A percentile compares a stretch with the other conserved stretches of the same genome.
These are phyloP conservation scores for Pythium myriotylum DNA, from an alignment of 352 stramenopile genomes.

Conservation along the genomic window DNA sequence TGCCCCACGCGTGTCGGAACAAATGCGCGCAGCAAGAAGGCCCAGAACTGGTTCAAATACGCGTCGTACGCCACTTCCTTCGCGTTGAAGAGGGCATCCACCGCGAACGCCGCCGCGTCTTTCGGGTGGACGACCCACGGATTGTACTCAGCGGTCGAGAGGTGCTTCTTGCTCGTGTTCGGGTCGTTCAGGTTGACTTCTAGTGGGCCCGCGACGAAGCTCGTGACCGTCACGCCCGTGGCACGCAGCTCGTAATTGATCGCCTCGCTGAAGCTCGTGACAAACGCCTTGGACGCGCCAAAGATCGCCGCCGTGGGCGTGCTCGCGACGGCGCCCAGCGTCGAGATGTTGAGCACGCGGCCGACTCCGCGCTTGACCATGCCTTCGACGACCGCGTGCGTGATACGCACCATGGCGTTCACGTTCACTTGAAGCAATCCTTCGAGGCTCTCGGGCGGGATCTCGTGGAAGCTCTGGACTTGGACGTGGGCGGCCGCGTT, in stretches of 20 bases:
- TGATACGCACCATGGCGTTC: slow-evolving; percentile 52
- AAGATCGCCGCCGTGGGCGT: slow-evolving; percentile 79
- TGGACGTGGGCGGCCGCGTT: slow-evolving; percentile 73
- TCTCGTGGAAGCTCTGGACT: slow-evolving; percentile 45
- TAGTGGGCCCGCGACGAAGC: slow-evolving; percentile 66
- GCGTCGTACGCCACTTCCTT: slow-evolving; percentile 53
- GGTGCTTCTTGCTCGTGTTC: slow-evolving; percentile 37
- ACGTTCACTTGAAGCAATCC: slow-evolving; percentile 75
- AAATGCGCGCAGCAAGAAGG: slow-evolving; percentile 39
- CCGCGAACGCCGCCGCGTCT: slow-evolving; percentile 40
- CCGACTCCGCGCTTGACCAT: slow-evolving; percentile 70
- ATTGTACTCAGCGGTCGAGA: slow-evolving; percentile 47
- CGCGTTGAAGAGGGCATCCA: slow-evolving; percentile 65
- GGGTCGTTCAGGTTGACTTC: slow-evolving; percentile 66
- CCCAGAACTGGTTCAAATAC: slow-evolving; percentile 40
- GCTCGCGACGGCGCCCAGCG: slow-evolving; percentile 48
- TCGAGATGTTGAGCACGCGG: slow-evolving; percentile 85
- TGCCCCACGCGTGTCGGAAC: slow-evolving; percentile 40
- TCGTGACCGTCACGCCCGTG: slow-evolving; percentile 80
- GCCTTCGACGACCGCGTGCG: slow-evolving; percentile 54
- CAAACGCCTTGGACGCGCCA: slow-evolving; percentile 73
- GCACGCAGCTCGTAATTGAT: slow-evolving; percentile 79
- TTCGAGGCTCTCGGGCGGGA: slow-evolving; percentile 48
- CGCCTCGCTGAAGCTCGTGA: slow-evolving; percentile 72
- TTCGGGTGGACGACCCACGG: slow-evolving; percentile 40